Percentiles rank a stretch among this genome's conserved stretches.
Evolutionary conservation across 139 green algal genomes (phyloP).

Genomic region (Zygnema cylindricum): DNA sequence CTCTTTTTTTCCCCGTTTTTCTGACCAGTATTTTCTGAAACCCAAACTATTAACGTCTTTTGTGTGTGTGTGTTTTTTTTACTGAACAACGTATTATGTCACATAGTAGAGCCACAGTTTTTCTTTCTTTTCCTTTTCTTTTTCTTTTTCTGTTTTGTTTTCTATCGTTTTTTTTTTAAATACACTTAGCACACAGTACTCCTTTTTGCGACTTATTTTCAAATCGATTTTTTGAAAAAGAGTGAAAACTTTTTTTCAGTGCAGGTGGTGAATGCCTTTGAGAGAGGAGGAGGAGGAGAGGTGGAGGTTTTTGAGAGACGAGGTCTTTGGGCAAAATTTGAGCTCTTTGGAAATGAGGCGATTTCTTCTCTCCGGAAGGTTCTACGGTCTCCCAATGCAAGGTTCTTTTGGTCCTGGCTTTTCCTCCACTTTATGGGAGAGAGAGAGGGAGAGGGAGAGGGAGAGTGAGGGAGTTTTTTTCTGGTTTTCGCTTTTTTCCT

Average conservation of each 20-base stretch:
- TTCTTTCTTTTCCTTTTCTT: neutral
- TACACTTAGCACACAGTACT: too few relatives aligned
- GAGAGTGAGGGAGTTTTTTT: neutral
- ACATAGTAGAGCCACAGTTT: too few relatives aligned
- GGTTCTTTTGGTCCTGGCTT: neutral
- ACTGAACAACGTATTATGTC: too few relatives aligned
- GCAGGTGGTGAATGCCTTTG: neutral
- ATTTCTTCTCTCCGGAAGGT: neutral
- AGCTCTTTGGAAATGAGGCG: conserved; percentile 7
- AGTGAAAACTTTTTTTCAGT: too few relatives aligned
- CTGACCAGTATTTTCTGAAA: too few relatives aligned
- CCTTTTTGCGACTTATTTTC: too few relatives aligned
- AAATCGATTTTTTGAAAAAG: too few relatives aligned
- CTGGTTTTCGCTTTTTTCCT: neutral
- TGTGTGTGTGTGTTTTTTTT: too few relatives aligned
- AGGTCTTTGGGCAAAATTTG: neutral
- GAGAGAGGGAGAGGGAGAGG: neutral
- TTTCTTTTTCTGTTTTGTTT: neutral
- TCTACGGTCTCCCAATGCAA: neutral
- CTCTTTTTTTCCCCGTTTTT: neutral
- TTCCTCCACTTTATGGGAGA: neutral
- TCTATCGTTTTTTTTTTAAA: neutral
- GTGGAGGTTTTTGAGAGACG: neutral
- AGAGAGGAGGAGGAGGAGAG: neutral
- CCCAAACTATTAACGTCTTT: too few relatives aligned